Conservation (phyloP, 164 flowering plant genomes). For the Cinnamomum micranthum region DNA sequence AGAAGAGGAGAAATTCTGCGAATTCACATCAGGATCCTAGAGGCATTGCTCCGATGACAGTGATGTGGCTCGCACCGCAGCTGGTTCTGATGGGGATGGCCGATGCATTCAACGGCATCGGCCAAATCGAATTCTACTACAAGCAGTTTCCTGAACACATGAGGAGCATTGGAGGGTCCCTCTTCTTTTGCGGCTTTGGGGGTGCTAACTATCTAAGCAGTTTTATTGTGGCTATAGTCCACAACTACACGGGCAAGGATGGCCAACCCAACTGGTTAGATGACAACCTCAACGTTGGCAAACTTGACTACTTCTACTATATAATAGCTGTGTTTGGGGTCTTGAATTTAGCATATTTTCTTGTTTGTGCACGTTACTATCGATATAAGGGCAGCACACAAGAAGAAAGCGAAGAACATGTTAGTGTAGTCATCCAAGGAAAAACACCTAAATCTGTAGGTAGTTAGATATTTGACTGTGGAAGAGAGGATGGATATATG, state of each 20-base stretch:
- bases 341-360: constrained; percentile 33
- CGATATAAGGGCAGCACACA: constrained; percentile 32
- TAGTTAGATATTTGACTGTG: background rate
- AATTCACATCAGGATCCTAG: too few relatives aligned
- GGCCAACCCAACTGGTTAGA: constrained; percentile 38
- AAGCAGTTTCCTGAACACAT: constrained; percentile 74
- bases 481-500: too few relatives aligned
- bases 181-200: constrained; percentile 43
- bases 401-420: background rate
- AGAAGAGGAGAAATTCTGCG: constrained; percentile 23
- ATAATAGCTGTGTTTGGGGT: constrained; percentile 29
- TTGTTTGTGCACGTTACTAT: constrained; percentile 37
- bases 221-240: constrained; percentile 45
- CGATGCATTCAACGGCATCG: constrained; percentile 68
- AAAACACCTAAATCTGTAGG: background rate
- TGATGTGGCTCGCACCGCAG: constrained; percentile 73
- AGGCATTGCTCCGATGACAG: constrained; percentile 11
- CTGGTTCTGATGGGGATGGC: constrained; percentile 57
- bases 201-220: constrained; percentile 57
- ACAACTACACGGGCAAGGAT: constrained; percentile 25
- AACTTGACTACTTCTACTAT: constrained; percentile 42
- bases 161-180: constrained; percentile 59
- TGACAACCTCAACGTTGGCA: constrained; percentile 44
- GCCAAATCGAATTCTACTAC: constrained; percentile 73
- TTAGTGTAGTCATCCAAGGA: background rate